Base-by-base conservation (phyloP, 2,329 filamentous ascomycete species). In the Trichoderma atroviride region DNA sequence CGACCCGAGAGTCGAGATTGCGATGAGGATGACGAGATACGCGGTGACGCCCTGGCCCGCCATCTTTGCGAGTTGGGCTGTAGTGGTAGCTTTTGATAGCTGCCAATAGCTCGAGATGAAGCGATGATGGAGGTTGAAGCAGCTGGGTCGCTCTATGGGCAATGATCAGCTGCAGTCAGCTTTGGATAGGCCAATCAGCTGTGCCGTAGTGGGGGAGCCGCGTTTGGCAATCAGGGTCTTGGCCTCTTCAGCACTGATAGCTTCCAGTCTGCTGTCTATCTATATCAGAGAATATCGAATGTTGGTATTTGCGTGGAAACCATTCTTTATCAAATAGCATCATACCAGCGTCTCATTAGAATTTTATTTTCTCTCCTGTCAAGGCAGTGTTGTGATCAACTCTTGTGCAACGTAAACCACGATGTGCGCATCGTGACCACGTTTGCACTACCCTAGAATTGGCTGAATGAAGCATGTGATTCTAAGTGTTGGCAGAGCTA, bases 1-100 rank as follows among this genome's bases (percentile, higher is more conserved):
- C 1, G 96, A 93, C 0, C 95, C 96, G 22, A 97, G 82, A 0
- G 94, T 96, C 55, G 92, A 88, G 70, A 94, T 85, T 70, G 89
- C 81, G 68, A 98, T 87, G 58, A 96, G 82, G 76, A 93, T 88
- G 75, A 96, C 78, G 74, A 98, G 88, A 80, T 93, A 97, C 5
- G 88, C 84, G 43, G 93, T 96, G 40, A 79, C 57, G 72, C 74
- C 72, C 16, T 71, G 70, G 27, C 71, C 75, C 40, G 79, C 74
- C 79, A 81, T 81, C 3, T 52, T 75, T 55, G 43, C 69, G 58
- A 5, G 55, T 43, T 43, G 29, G n/a, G 50, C n/a, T 14, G 10
- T 13, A 9, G 40, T 9, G 19, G 40, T n/a, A 43, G 40, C 40
- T 19, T 33, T 61, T 55, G 27, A 58, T 31, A 24, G 47, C n/a